A percentile compares a stretch with the other conserved stretches of the same genome.
Evolutionary conservation across 805 yeast species (phyloP).

Genomic region (Henningerozyma blattae): DNA sequence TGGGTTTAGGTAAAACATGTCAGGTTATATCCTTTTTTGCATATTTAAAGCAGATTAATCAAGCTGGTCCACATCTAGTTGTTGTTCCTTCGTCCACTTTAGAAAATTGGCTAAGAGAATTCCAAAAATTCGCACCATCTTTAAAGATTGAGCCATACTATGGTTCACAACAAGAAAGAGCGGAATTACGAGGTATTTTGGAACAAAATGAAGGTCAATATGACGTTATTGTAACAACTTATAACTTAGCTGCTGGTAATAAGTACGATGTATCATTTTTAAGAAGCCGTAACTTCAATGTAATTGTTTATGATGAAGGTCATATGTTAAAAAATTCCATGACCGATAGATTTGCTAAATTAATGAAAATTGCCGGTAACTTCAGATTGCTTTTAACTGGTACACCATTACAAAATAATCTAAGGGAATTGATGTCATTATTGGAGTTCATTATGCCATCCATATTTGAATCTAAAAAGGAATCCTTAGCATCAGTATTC

Average conservation of each 20-base stretch:
- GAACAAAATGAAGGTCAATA: conserved; percentile 38
- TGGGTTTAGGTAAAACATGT: conserved; percentile 97
- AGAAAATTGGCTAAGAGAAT: conserved; percentile 96
- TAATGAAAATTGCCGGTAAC: conserved; percentile 74
- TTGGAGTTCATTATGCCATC: conserved; percentile 84
- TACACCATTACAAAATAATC: conserved; percentile 90
- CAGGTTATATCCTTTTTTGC: conserved; percentile 92
- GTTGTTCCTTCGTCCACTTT: conserved; percentile 95
- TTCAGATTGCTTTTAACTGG: conserved; percentile 87
- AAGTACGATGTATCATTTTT: conserved; percentile 73
- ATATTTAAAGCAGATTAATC: conserved; percentile 51
- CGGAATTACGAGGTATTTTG: conserved; percentile 64
- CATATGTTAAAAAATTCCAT: conserved; percentile 88
- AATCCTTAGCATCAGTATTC: conserved; percentile 71
- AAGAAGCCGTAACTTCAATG: conserved; percentile 64
- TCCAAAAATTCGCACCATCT: conserved; percentile 75
- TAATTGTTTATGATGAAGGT: conserved; percentile 93
- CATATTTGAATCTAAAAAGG: conserved; percentile 68
- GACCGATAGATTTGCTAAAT: conserved; percentile 75
- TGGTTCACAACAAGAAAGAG: conserved; percentile 78
- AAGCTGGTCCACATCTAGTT: conserved; percentile 74
- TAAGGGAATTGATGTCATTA: conserved; percentile 80
- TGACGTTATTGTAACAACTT: conserved; percentile 92
- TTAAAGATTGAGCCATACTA: conserved; percentile 84
- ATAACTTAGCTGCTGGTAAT: conserved; percentile 80